phyloP scores from a whole-genome alignment of 148 eudicot genomes.

The Polygonum maritimum region DNA sequence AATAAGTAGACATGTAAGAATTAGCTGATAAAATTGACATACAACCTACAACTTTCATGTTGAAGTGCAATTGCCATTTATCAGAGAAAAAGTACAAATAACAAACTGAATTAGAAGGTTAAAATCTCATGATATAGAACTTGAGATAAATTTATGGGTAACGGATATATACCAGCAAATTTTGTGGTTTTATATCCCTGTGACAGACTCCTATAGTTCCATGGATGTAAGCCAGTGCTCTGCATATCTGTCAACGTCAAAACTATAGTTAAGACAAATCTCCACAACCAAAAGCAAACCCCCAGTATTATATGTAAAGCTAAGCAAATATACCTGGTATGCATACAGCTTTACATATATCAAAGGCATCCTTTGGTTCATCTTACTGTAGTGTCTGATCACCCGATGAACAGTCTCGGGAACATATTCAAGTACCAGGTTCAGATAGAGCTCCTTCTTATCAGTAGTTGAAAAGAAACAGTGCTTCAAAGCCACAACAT shows the following conservation, averaged over 20 bases:
- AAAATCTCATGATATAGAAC: neutral
- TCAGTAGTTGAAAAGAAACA: constrained; percentile 80
- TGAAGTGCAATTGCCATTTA: neutral
- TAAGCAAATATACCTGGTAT: constrained; percentile 45
- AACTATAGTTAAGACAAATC: neutral
- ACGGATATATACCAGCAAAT: constrained; percentile 45
- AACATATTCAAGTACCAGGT: constrained; percentile 66
- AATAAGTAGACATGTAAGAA: neutral
- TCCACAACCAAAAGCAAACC: neutral
- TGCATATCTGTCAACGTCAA: constrained; percentile 38
- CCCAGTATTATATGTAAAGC: neutral
- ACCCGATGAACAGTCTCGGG: constrained; percentile 80
- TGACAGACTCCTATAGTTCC: constrained; percentile 58
- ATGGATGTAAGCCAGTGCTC: constrained; percentile 62
- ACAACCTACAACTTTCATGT: neutral
- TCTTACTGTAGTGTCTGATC: constrained; percentile 58
- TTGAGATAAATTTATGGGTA: neutral
- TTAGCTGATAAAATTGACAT: neutral
- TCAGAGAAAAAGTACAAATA: neutral
- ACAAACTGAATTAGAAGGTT: neutral
- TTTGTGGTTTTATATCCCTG: constrained; percentile 69
- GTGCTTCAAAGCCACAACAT: constrained; percentile 57
- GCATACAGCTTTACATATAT: constrained; percentile 67
- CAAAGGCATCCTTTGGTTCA: constrained; percentile 70
- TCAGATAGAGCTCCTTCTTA: constrained; percentile 65